Base-by-base conservation (phyloP, 306 rosid genomes). In the Gynostemma pentaphyllum region DNA sequence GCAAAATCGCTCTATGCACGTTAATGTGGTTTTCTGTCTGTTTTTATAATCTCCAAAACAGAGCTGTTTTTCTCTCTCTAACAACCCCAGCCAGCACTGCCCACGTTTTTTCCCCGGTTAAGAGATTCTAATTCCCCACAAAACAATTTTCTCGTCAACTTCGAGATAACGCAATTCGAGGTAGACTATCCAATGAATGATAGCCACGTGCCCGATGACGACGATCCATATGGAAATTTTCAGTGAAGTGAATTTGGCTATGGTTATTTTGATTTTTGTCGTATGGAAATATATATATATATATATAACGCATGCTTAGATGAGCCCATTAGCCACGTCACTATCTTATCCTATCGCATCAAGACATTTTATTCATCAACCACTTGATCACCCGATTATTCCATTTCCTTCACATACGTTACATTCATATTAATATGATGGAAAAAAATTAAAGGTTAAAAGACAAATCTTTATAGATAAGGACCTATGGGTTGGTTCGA, bases 11-110 rank as follows among this genome's bases (percentile, higher is more conserved):
- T 47, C 6, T 9, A n/a, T 45, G 54, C 27, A n/a, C 34, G 27
- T 10, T 0, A 6, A 1, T 10, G 10, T 2, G 37, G 71, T 2
- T 15, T 64, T 32, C 7, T 12, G 47, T 45, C 49, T 21, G 9
- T 60, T 71, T 83, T 73, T 83, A 81, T 79, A 81, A 48, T n/a
- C 34, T n/a, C 64, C 59, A 10, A 16, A 56, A 49, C 67, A 45
- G 36, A 45, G 24, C 63, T 5, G 48, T 52, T 27, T 50, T 26
- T 14, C 37, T 15, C 42, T 7, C 42, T n/a, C 14, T 10, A 48
- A 14, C 2, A 0, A 14, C 30, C 32, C 7, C 10, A 30, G 10
- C 45, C 66, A 57, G 50, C 16, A 13, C 68, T 46, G 30, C 64
- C 64, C 76, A 24, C 63, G 21, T 66, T 62, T 57, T 68, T 30